Conservation (phyloP, 257 asterid genomes). For the Jacaranda mimosifolia region DNA sequence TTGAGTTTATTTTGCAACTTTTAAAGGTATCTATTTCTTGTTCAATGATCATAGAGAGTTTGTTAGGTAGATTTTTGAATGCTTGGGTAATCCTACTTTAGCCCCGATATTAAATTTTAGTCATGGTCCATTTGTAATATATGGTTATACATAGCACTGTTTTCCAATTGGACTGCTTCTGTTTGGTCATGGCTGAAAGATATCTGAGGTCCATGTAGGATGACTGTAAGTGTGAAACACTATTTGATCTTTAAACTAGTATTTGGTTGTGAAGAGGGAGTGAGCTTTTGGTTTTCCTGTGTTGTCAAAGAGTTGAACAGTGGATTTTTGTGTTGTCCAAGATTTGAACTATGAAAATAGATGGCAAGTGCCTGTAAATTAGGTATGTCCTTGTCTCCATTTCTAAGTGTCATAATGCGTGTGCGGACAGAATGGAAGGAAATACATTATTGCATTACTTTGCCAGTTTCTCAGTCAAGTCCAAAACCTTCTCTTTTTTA, state of each 20-base stretch:
- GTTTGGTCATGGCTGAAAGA: background rate
- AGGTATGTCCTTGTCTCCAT: slow-evolving; percentile 16
- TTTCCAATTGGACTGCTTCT: background rate
- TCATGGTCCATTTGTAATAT: slow-evolving; percentile 24
- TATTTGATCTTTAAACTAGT: slow-evolving; percentile 2
- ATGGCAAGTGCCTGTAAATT: background rate
- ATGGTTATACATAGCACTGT: background rate
- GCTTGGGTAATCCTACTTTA: slow-evolving; percentile 17
- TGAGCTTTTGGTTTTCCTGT: background rate
- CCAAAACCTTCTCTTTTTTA: background rate
- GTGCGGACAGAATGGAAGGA: no score
- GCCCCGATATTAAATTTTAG: slow-evolving; percentile 9
- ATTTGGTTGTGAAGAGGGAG: slow-evolving; percentile 22
- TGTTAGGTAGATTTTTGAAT: slow-evolving; percentile 21
- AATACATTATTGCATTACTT: background rate
- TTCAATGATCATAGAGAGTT: slow-evolving; percentile 11
- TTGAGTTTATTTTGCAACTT: slow-evolving; percentile 95
- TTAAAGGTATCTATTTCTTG: slow-evolving; percentile 72
- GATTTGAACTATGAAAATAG: slow-evolving; percentile 21
- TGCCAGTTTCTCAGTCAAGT: background rate
- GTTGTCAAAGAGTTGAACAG: background rate
- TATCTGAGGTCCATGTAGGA: slow-evolving; percentile 12
- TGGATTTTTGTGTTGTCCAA: slow-evolving; percentile 10
- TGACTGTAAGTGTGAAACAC: slow-evolving; percentile 4
- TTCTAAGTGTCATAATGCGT: background rate